Percentiles rank a stretch among this genome's conserved stretches.
Evolutionary conservation across 768 basidiomycete species (phyloP).

Genomic region (Rhodotorula taiwanensis): DNA sequence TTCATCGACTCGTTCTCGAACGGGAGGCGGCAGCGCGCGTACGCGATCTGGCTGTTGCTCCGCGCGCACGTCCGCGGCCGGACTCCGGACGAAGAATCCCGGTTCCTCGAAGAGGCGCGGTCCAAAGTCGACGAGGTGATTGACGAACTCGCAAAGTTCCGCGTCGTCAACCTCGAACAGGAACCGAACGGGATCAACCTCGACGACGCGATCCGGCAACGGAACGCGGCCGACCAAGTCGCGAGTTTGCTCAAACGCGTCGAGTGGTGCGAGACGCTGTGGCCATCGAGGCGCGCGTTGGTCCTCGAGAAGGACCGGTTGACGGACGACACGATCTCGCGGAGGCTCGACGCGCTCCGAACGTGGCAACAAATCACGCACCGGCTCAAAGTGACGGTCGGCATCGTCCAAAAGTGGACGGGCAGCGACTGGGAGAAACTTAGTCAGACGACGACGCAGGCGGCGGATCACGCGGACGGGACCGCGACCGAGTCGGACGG

Average conservation of each 20-base stretch:
- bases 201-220: slow-evolving; percentile 7
- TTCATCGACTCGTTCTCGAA: slow-evolving; percentile 26
- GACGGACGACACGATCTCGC: slow-evolving; percentile 54
- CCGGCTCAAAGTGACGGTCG: slow-evolving; percentile 74
- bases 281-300: slow-evolving; percentile 37
- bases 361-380: slow-evolving; percentile 85
- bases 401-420: slow-evolving; percentile 81
- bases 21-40: slow-evolving; percentile 48
- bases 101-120: slow-evolving; percentile 72
- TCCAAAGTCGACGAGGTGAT: slow-evolving; percentile 74
- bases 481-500: slow-evolving; percentile 40
- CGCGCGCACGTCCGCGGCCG: slow-evolving; percentile 76
- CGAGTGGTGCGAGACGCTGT: slow-evolving; percentile 39
- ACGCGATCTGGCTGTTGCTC: slow-evolving; percentile 78
- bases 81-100: slow-evolving; percentile 72
- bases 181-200: slow-evolving; percentile 7
- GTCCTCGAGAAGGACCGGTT: slow-evolving; percentile 58
- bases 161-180: slow-evolving; percentile 48
- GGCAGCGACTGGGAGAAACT: slow-evolving; percentile 86
- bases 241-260: slow-evolving; percentile 34
- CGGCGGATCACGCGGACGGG: slow-evolving; percentile 52
- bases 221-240: slow-evolving; percentile 39
- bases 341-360: slow-evolving; percentile 77
- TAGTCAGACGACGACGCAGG: slow-evolving; percentile 57
- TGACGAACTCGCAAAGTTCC: slow-evolving; percentile 73